Evolutionary conservation across 768 basidiomycete species (phyloP).

Genomic region (Sporobolomyces pararoseus): DNA sequence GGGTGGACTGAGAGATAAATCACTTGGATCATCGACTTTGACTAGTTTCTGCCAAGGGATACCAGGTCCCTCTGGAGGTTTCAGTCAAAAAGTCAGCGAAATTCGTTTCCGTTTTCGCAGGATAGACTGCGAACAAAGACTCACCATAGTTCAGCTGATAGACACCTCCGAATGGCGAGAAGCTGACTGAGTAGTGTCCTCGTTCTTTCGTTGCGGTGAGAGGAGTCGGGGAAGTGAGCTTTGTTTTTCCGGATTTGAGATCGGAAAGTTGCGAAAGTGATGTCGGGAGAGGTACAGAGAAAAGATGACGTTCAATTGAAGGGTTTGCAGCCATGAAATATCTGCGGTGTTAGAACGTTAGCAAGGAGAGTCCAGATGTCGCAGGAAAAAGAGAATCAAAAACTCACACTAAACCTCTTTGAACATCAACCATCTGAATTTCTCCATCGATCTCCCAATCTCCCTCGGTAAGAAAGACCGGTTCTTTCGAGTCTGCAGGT

Average conservation of each 20-base stretch:
- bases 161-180: slow-evolving; percentile 81
- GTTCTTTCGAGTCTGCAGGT: slow-evolving; percentile 64
- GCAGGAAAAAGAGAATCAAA: not conserved
- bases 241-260: not conserved
- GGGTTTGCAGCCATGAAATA: slow-evolving; percentile 84
- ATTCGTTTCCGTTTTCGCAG: no score
- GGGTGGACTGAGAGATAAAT: not conserved
- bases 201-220: slow-evolving; percentile 46
- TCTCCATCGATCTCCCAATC: slow-evolving; percentile 81
- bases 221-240: slow-evolving; percentile 27
- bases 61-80: slow-evolving; percentile 59
- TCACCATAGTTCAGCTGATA: slow-evolving; percentile 67
- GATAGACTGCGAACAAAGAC: not conserved
- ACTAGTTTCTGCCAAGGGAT: slow-evolving; percentile 83
- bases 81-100: not conserved
- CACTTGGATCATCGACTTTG: slow-evolving; percentile 55
- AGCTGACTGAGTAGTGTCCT: slow-evolving; percentile 58
- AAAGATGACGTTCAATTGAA: slow-evolving; percentile 77
- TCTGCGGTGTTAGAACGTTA: slow-evolving; percentile 46
- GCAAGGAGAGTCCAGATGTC: not conserved
- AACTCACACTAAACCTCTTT: slow-evolving; percentile 68
- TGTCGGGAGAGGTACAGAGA: slow-evolving; percentile 68
- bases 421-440: slow-evolving; percentile 67
- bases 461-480: slow-evolving; percentile 79
- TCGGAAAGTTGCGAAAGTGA: slow-evolving; percentile 3